Conservation (phyloP, 495 filamentous ascomycete genomes). For the Hypomontagnella monticulosa region DNA sequence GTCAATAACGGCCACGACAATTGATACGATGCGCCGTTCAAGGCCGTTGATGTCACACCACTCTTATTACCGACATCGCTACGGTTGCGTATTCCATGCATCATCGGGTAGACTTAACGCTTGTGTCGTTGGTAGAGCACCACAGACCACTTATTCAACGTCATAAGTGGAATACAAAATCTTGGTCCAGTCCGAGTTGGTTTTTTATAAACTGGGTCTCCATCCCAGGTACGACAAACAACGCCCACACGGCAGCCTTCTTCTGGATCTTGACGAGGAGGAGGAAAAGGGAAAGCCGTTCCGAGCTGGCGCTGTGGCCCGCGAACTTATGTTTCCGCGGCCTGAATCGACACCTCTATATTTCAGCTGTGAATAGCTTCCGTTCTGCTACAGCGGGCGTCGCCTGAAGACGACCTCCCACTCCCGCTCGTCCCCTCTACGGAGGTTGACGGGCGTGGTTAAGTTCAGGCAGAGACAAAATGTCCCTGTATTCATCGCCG, state of each 20-base stretch:
- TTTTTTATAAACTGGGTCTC: conserved; percentile 24
- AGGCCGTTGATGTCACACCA: conserved; percentile 26
- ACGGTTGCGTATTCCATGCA: conserved; percentile 41
- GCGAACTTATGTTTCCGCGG: conserved; percentile 30
- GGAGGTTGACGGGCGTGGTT: conserved; percentile 68
- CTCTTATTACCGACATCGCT: conserved; percentile 15
- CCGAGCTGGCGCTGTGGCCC: conserved; percentile 4
- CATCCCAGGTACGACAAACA: conserved; percentile 24
- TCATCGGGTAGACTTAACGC: conserved; percentile 35
- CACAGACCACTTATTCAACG: conserved; percentile 33
- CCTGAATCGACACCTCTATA: conserved; percentile 7
- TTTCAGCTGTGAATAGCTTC: conserved; percentile 12
- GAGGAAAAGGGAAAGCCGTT: conserved; percentile 24
- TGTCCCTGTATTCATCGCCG: conserved; percentile 66
- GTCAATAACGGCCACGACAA: conserved; percentile 10
- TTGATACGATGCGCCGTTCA: conserved; percentile 38
- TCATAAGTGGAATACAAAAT: conserved; percentile 27
- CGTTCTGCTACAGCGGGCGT: conserved; percentile 20
- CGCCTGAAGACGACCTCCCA: conserved; percentile 34
- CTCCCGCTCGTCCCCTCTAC: conserved; percentile 66
- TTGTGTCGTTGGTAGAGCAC: conserved; percentile 33
- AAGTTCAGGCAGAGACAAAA: conserved; percentile 45
- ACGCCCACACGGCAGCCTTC: conserved; percentile 15
- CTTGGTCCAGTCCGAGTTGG: conserved; percentile 4
- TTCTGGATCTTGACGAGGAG: conserved; percentile 31